Percentiles rank a stretch among this genome's conserved stretches.
Conservation (phyloP, 441 rosid species). For the Brassica balearica region DNA sequence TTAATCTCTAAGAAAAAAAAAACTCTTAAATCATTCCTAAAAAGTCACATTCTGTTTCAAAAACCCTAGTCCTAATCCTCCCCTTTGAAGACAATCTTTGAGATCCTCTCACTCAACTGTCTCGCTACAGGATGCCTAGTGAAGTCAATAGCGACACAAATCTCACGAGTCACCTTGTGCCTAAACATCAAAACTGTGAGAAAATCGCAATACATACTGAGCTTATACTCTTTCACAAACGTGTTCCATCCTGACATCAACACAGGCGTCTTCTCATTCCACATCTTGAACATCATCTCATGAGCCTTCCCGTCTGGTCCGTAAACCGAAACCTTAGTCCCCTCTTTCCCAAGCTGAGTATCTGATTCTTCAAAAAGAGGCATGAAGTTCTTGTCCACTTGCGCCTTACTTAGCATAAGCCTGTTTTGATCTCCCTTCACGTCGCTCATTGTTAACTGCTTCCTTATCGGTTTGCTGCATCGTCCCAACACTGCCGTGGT, state of each 20-base stretch:
- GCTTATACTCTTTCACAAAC: background rate
- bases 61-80: background rate
- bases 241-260: background rate
- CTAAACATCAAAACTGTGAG: background rate
- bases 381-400: background rate
- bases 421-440: background rate
- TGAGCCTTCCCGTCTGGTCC: background rate
- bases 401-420: background rate
- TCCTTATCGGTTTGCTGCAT: slow-evolving; percentile 3
- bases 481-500: slow-evolving; percentile 1
- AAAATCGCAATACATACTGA: slow-evolving; percentile 1
- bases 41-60: background rate
- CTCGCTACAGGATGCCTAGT: background rate
- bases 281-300: slow-evolving; percentile 2
- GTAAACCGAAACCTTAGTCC: background rate
- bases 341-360: background rate
- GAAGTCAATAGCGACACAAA: background rate
- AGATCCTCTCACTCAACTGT: slow-evolving; percentile 4
- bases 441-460: slow-evolving; percentile 4
- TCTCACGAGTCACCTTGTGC: slow-evolving; percentile 1
- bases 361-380: background rate
- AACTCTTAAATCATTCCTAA: background rate
- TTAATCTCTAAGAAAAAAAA: background rate
- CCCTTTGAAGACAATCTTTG: background rate
- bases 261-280: background rate